These are phyloP conservation scores for Botryotinia calthae DNA, from an alignment of 2,329 filamentous ascomycete genomes.

Conservation along the genomic window DNA sequence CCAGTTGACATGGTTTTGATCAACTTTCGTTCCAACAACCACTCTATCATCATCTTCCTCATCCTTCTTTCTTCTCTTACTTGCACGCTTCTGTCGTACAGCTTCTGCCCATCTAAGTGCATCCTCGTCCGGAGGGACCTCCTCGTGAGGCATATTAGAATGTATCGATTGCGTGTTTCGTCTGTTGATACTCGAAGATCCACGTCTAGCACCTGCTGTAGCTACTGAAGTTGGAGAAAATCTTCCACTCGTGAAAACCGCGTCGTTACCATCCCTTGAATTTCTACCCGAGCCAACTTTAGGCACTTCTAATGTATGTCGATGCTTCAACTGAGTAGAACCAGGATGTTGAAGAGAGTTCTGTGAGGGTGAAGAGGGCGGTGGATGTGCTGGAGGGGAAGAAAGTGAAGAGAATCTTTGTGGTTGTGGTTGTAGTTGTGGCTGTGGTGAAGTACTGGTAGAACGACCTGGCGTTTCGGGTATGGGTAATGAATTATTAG, in stretches of 20 bases:
- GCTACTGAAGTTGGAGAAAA: slow-evolving; percentile 62
- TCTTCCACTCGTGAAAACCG: slow-evolving; percentile 68
- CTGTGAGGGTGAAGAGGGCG: slow-evolving; percentile 47
- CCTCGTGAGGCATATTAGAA: slow-evolving; percentile 80
- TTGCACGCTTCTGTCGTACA: slow-evolving; percentile 86
- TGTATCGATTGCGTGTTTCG: slow-evolving; percentile 81
- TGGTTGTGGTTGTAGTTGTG: background rate
- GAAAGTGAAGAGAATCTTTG: slow-evolving; percentile 44
- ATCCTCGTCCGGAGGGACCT: slow-evolving; percentile 83
- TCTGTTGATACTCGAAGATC: slow-evolving; percentile 79
- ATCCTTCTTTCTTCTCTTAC: slow-evolving; percentile 77
- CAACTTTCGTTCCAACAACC: slow-evolving; percentile 93
- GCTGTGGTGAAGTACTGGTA: slow-evolving; percentile 45
- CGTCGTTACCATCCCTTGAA: slow-evolving; percentile 73
- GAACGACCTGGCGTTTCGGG: slow-evolving; percentile 28
- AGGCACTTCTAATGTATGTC: slow-evolving; percentile 86
- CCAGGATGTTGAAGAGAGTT: slow-evolving; percentile 45
- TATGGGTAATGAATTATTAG: slow-evolving; percentile 29
- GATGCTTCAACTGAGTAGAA: slow-evolving; percentile 65
- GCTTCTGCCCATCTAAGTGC: slow-evolving; percentile 89
- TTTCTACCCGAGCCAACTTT: slow-evolving; percentile 61
- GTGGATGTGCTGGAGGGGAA: slow-evolving; percentile 58
- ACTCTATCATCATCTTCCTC: slow-evolving; percentile 92
- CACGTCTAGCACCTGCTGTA: slow-evolving; percentile 62
- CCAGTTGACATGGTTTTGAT: slow-evolving; percentile 96